These are phyloP conservation scores for Boletellus deceptivus DNA, from an alignment of 1,284 basidiomycete genomes.

Conservation along the genomic window DNA sequence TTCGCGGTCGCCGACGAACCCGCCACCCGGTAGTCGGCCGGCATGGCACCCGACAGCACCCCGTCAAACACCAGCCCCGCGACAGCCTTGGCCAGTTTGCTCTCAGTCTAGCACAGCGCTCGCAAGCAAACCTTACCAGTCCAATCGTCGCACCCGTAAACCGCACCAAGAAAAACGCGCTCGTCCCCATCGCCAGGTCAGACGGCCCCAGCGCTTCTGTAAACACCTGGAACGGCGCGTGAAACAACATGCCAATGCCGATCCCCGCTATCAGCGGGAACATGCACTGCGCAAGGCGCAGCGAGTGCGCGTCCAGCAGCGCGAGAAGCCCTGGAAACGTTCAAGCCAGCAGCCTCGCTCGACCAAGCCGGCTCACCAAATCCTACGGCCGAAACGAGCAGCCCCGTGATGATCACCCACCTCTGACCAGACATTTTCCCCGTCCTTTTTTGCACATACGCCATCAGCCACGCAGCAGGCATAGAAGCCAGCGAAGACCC, in stretches of 20 bases:
- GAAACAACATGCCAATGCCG: conserved; percentile 78
- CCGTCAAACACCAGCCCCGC: conserved; percentile 73
- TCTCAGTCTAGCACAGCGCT: background rate
- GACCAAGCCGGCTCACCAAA: conserved; percentile 53
- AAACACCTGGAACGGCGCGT: conserved; percentile 78
- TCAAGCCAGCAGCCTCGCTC: too few relatives aligned
- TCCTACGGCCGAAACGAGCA: conserved; percentile 61
- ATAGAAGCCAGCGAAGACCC: conserved; percentile 78
- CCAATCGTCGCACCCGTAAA: conserved; percentile 81
- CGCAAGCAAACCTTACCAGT: conserved; percentile 47
- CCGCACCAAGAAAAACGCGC: conserved; percentile 79
- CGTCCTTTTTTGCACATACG: conserved; percentile 55
- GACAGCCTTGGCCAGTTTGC: conserved; percentile 50
- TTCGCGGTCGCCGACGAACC: conserved; percentile 49
- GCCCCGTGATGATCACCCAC: conserved; percentile 57
- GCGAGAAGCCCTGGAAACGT: conserved; percentile 56
- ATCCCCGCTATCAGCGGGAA: conserved; percentile 71
- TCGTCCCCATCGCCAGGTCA: conserved; percentile 73
- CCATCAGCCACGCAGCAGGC: conserved; percentile 76
- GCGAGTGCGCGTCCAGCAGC: conserved; percentile 53
- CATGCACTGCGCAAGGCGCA: conserved; percentile 42
- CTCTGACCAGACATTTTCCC: conserved; percentile 62
- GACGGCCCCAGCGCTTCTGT: conserved; percentile 57
- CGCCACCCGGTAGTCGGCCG: conserved; percentile 42
- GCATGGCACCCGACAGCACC: conserved; percentile 47